Evolutionary conservation across 208 protist species (phyloP), one percentile per base, ranked within the genome.

Genomic region (Crithidia mellificae): DNA sequence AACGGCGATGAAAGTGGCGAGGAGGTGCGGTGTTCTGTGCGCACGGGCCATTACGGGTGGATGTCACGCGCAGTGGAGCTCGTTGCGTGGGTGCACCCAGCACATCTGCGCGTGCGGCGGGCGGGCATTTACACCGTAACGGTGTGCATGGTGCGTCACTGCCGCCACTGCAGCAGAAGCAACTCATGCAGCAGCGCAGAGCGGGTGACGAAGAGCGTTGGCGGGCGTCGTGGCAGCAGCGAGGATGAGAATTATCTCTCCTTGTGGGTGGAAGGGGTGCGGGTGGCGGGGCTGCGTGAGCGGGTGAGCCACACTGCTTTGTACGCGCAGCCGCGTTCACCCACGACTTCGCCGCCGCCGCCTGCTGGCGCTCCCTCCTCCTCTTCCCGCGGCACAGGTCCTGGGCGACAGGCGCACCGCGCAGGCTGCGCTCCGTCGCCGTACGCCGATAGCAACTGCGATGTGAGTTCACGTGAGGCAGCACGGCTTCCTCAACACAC

Each of bases 41-140:
- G n/a, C n/a, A n/a, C n/a, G n/a, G 20, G 19, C 2, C 53, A 30
- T 14, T 53, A 65, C 3, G 72, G 55, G 8, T 72, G 72, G 64
- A 58, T 71, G 52, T 6, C 24, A 14, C 44, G 44, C 11, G 29
- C 75, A 53, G 17, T 52, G 55, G 57, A 49, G n/a, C 44, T 82
- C 44, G 58, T 74, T 29, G 41, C 54, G 27, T 85, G 80, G 74
- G 27, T 63, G 22, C 56, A 63, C 1, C 68, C 72, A 14, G 14
- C 71, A 27, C 34, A 52, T 6, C 59, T 85, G 27, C n/a, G 20
- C 9, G 54, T 85, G 15, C 43, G 47, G 46, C 47, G 72, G 4
- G 64, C 66, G 20, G 84, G 80, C 29, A 68, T 90, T 22, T 90
- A 84, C 68, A 56, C 58, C 49, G 64, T 88, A 19, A 43, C 64